Evolutionary conservation across 306 rosid genomes (phyloP).

Genomic region (Biancaea sappan): DNA sequence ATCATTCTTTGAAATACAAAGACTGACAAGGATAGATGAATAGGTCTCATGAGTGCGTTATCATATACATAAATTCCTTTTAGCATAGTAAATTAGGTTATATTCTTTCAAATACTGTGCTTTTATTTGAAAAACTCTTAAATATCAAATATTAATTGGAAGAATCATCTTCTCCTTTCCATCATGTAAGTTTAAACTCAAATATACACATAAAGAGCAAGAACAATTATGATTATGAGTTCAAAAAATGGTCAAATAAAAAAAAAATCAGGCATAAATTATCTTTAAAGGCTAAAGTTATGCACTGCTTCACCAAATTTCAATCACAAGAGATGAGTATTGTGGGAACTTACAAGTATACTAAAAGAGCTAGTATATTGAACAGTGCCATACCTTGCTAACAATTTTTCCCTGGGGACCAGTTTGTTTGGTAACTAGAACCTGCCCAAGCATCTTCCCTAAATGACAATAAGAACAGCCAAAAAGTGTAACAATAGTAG

Average conservation of each 20-base stretch:
- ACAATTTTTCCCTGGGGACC: constrained; percentile 94
- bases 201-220: constrained; percentile 19
- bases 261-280: constrained; percentile 6
- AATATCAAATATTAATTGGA: constrained; percentile 2
- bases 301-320: constrained; percentile 9
- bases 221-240: neutral
- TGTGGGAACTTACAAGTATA: neutral
- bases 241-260: neutral
- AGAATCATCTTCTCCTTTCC: constrained; percentile 10
- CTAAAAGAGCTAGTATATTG: constrained; percentile 6
- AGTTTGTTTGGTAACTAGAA: constrained; percentile 93
- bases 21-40: neutral
- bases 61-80: neutral
- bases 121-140: too few relatives aligned
- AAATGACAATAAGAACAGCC: constrained; percentile 25
- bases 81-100: neutral
- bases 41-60: neutral
- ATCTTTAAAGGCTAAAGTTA: constrained; percentile 1
- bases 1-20: neutral
- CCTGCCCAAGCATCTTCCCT: constrained; percentile 98
- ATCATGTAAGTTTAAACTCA: neutral
- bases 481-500: neutral
- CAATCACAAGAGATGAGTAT: neutral
- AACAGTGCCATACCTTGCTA: constrained; percentile 69
- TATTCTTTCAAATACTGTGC: neutral